Percentiles rank a stretch among this genome's conserved stretches.
Evolutionary conservation across 2,329 filamentous ascomycete genomes (phyloP).

Genomic region (Eurotiales sp.): DNA sequence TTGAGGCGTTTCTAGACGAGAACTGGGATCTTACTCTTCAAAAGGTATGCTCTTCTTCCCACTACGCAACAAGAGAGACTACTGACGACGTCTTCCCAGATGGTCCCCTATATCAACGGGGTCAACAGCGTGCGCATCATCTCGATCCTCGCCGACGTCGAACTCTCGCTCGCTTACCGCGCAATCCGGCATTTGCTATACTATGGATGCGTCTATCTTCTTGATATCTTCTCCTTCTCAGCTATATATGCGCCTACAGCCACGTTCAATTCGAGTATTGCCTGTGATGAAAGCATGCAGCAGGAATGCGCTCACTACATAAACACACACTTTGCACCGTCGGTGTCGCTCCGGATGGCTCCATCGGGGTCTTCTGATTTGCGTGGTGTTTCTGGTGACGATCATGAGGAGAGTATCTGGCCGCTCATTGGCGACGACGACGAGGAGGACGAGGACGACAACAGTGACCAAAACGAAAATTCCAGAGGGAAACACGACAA

Average conservation of each 20-base stretch:
- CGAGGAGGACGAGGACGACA: slow-evolving; percentile 13
- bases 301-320: slow-evolving; percentile 88
- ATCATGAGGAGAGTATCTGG: slow-evolving; percentile 37
- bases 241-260: slow-evolving; percentile 84
- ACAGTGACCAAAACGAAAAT: background rate
- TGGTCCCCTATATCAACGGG: slow-evolving; percentile 84
- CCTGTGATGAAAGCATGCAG: slow-evolving; percentile 71
- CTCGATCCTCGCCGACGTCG: slow-evolving; percentile 77
- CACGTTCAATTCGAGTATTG: slow-evolving; percentile 70
- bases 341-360: slow-evolving; percentile 11
- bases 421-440: slow-evolving; percentile 35
- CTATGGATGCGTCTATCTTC: slow-evolving; percentile 83
- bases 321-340: slow-evolving; percentile 49
- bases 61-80: background rate
- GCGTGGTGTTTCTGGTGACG: too few relatives aligned
- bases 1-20: slow-evolving; percentile 50
- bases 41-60: slow-evolving; percentile 29
- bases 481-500: background rate
- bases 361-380: slow-evolving; percentile 6
- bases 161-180: slow-evolving; percentile 78
- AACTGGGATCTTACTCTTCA: slow-evolving; percentile 55
- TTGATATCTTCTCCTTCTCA: slow-evolving; percentile 93
- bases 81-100: slow-evolving; percentile 36
- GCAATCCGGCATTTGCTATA: slow-evolving; percentile 87
- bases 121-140: slow-evolving; percentile 86